phyloP scores from a whole-genome alignment of 148 eudicot species.

The Rheum nobile region DNA sequence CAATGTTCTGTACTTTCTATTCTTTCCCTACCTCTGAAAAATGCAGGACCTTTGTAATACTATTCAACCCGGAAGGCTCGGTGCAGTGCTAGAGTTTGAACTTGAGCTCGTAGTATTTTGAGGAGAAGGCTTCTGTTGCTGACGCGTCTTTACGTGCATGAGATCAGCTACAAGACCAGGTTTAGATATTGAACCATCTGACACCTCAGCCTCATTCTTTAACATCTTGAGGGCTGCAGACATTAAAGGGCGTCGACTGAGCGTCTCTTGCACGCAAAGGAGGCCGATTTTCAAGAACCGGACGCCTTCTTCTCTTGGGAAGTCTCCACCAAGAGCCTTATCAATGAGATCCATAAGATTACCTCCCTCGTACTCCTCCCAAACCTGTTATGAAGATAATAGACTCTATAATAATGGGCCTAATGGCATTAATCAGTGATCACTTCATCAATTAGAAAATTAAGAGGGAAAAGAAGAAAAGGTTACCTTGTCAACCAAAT shows the following conservation, averaged over 20 bases:
- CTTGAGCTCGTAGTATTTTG: constrained; percentile 1
- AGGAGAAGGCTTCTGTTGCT: constrained; percentile 9
- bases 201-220: constrained; percentile 13
- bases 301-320: constrained; percentile 29
- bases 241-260: constrained; percentile 42
- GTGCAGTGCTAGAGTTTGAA: not conserved
- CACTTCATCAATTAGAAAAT: not conserved
- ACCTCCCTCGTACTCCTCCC: constrained; percentile 40
- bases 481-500: constrained; percentile 53
- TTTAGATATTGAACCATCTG: constrained; percentile 17
- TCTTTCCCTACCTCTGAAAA: not conserved
- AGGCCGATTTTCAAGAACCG: constrained; percentile 47
- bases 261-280: constrained; percentile 54
- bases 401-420: too few species aligned
- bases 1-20: not conserved
- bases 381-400: too few species aligned
- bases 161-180: constrained; percentile 42
- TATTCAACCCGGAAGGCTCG: not conserved
- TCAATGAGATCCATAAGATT: constrained; percentile 34
- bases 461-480: not conserved
- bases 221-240: constrained; percentile 39
- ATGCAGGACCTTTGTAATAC: not conserved
- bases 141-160: constrained; percentile 28
- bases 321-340: constrained; percentile 26
- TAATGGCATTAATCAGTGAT: not conserved